Evolutionary conservation across 2,329 filamentous ascomycete genomes (phyloP).

Genomic region (Diplodia scrobiculata): DNA sequence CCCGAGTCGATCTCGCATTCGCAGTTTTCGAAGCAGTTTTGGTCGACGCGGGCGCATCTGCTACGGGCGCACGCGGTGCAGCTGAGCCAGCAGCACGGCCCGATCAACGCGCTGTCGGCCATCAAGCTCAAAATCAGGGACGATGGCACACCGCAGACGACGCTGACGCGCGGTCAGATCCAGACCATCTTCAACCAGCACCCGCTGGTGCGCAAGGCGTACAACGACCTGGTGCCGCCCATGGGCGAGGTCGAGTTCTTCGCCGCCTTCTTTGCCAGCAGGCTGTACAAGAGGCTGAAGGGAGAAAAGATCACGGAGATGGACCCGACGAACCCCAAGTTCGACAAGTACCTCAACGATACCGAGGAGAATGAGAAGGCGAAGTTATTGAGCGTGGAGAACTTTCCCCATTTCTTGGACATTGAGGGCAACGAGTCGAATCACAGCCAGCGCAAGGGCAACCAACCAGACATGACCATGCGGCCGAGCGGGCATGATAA

Average conservation of each 20-base stretch:
- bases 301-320: conserved; percentile 81
- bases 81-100: conserved; percentile 78
- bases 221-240: conserved; percentile 83
- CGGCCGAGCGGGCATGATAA: conserved; percentile 71
- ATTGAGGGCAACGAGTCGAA: conserved; percentile 94
- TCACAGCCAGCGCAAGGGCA: conserved; percentile 82
- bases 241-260: conserved; percentile 72
- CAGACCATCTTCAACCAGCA: conserved; percentile 92
- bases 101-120: conserved; percentile 90
- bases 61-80: conserved; percentile 90
- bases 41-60: conserved; percentile 83
- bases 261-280: conserved; percentile 90
- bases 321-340: conserved; percentile 73
- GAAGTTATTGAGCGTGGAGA: conserved; percentile 55
- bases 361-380: conserved; percentile 61
- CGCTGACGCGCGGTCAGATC: conserved; percentile 84
- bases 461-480: conserved; percentile 89
- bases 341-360: conserved; percentile 81
- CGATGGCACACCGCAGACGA: conserved; percentile 59
- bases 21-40: conserved; percentile 90
- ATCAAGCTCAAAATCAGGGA: conserved; percentile 79
- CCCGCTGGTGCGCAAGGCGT: conserved; percentile 83
- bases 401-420: conserved; percentile 87
- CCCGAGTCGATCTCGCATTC: conserved; percentile 77
- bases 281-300: conserved; percentile 85